Evolutionary conservation across 306 rosid genomes (phyloP).

Genomic region (Hippophae gyantsensis): DNA sequence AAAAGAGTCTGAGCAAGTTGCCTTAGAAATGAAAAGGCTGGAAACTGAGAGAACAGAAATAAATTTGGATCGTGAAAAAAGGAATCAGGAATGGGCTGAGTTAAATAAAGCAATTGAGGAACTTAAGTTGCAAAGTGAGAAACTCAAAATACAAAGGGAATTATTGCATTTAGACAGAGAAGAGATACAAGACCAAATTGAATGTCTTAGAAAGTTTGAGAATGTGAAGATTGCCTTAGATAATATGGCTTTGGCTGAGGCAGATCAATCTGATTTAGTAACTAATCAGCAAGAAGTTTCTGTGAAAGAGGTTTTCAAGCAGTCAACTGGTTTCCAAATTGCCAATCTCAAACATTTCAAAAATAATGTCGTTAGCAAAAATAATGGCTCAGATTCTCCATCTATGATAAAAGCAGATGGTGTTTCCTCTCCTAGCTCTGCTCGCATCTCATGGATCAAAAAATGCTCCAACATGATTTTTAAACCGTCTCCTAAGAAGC

Average conservation of each 20-base stretch:
- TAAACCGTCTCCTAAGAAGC: constrained; percentile 51
- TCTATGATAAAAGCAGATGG: constrained; percentile 27
- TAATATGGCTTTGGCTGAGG: constrained; percentile 34
- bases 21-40: constrained; percentile 69
- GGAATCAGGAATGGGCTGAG: constrained; percentile 90
- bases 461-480: constrained; percentile 62
- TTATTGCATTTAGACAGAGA: constrained; percentile 75
- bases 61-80: constrained; percentile 69
- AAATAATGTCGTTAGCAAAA: constrained; percentile 16
- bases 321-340: constrained; percentile 19
- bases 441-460: constrained; percentile 67
- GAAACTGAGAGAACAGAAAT: constrained; percentile 68
- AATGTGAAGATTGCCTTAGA: constrained; percentile 58
- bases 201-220: constrained; percentile 63
- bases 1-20: constrained; percentile 67
- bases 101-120: constrained; percentile 71
- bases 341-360: constrained; percentile 15
- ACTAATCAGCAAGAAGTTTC: constrained; percentile 36
- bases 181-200: constrained; percentile 58
- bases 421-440: constrained; percentile 41
- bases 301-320: constrained; percentile 37
- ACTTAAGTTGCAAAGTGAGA: constrained; percentile 80
- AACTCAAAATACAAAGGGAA: constrained; percentile 78
- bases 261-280: constrained; percentile 47
- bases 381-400: constrained; percentile 44